Conservation (phyloP, 176 grass and related monocot species). For the Lolium multiflorum region DNA sequence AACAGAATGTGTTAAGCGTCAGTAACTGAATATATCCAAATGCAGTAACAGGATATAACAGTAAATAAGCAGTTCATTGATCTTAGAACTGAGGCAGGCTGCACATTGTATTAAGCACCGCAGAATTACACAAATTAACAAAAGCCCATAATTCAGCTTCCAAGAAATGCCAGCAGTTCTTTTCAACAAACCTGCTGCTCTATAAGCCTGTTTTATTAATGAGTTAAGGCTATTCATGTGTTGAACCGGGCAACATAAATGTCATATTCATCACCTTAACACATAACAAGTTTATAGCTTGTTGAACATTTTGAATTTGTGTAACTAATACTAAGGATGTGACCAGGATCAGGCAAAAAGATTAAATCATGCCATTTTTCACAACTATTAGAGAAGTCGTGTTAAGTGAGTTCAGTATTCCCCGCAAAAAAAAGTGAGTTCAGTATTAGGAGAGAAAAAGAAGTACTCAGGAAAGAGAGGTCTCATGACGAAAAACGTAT, state of each 20-base stretch:
- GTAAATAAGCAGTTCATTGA: slow-evolving; percentile 18
- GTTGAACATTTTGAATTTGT: slow-evolving; percentile 4
- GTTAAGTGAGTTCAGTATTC: background rate
- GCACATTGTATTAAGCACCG: background rate
- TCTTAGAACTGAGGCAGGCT: slow-evolving; percentile 1
- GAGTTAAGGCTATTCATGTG: background rate
- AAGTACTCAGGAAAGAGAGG: background rate
- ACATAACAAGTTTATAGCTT: slow-evolving; percentile 15
- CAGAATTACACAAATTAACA: slow-evolving; percentile 17
- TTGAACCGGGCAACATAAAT: background rate
- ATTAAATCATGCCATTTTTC: slow-evolving; percentile 13
- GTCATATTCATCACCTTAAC: slow-evolving; percentile 4
- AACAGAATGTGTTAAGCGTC: slow-evolving; percentile 32
- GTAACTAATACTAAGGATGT: slow-evolving; percentile 7
- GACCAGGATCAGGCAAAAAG: background rate
- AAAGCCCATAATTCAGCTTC: background rate
- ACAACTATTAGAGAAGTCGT: background rate
- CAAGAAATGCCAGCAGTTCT: background rate
- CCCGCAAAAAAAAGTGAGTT: too few species aligned
- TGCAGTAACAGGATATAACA: background rate
- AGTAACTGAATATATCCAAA: slow-evolving; percentile 34
- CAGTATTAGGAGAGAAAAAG: background rate
- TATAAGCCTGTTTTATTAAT: background rate
- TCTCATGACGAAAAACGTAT: background rate
- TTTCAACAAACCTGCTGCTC: background rate